Percentiles rank a stretch among this genome's conserved stretches.
Conservation (phyloP, 495 filamentous ascomycete genomes). For the Penicillium verhagenii region DNA sequence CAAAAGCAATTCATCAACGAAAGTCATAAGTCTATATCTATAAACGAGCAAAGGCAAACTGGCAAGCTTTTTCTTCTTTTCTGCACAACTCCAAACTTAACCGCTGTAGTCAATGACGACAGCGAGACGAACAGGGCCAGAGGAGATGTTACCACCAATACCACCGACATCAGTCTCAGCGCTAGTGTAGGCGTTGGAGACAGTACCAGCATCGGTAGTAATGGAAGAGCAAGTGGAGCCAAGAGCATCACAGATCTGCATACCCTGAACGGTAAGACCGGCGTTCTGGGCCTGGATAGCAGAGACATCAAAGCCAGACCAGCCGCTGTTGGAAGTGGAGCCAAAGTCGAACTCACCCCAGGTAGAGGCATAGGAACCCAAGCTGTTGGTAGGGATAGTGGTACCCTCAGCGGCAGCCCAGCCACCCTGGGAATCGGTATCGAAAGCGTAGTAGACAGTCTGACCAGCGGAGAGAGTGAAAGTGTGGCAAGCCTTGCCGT, state of each 20-base stretch:
- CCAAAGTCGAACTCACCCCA: constrained; percentile 48
- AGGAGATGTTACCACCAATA: constrained; percentile 38
- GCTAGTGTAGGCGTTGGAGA: constrained; percentile 38
- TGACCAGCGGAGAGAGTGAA: constrained; percentile 43
- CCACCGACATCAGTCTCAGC: constrained; percentile 36
- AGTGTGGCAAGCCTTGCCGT: constrained; percentile 36
- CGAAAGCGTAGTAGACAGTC: constrained; percentile 47
- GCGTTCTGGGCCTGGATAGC: constrained; percentile 39
- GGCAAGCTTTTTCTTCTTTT: no score
- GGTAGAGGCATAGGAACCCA: constrained; percentile 39
- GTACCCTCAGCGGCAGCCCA: constrained; percentile 34
- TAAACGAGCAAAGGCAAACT: not conserved
- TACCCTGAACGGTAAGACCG: constrained; percentile 30
- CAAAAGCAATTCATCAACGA: not conserved
- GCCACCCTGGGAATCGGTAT: constrained; percentile 44
- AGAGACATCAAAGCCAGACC: constrained; percentile 46
- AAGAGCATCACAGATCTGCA: constrained; percentile 34
- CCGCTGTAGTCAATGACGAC: constrained; percentile 32
- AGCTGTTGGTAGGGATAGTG: constrained; percentile 28
- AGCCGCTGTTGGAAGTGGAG: constrained; percentile 32
- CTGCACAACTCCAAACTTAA: constrained; percentile 13
- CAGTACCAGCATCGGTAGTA: constrained; percentile 22
- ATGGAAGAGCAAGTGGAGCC: constrained; percentile 33
- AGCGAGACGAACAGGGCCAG: constrained; percentile 29
- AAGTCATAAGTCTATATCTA: constrained; percentile 5